Evolutionary conservation across 352 stramenopile genomes (phyloP).

Genomic region (Globisporangium cederbergense): DNA sequence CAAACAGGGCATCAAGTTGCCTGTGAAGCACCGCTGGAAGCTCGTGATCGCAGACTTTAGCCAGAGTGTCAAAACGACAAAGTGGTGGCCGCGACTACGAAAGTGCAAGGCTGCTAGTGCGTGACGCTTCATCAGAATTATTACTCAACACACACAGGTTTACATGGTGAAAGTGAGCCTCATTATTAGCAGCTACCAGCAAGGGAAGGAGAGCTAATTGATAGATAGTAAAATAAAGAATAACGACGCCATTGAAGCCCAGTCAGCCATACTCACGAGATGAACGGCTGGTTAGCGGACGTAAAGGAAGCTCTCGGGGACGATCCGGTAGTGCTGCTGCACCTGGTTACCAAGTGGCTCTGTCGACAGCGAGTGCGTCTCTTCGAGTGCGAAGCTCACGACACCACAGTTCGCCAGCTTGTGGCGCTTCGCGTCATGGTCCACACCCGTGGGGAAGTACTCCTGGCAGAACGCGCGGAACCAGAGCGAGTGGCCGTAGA

Average conservation of each 20-base stretch:
- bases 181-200: neutral
- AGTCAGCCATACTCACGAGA: neutral
- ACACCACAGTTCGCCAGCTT: slow-evolving; percentile 83
- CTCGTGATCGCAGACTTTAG: slow-evolving; percentile 8
- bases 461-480: slow-evolving; percentile 81
- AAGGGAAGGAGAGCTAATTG: neutral
- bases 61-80: slow-evolving; percentile 6
- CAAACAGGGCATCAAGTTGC: slow-evolving; percentile 14
- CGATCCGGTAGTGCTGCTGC: slow-evolving; percentile 28
- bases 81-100: slow-evolving; percentile 12
- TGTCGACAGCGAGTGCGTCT: slow-evolving; percentile 9
- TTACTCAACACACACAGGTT: neutral
- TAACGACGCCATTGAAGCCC: neutral
- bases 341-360: neutral
- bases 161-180: neutral
- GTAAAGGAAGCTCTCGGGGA: slow-evolving; percentile 37
- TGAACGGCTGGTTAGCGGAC: slow-evolving; percentile 5
- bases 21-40: slow-evolving; percentile 17
- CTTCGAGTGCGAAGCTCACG: slow-evolving; percentile 67
- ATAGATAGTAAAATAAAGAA: neutral
- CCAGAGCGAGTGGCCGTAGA: slow-evolving; percentile 87
- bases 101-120: slow-evolving; percentile 4
- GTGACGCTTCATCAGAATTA: neutral
- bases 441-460: slow-evolving; percentile 48
- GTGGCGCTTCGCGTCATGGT: slow-evolving; percentile 42